Conservation (phyloP, 1,284 basidiomycete species). For the Ceratobasidium sp. region DNA sequence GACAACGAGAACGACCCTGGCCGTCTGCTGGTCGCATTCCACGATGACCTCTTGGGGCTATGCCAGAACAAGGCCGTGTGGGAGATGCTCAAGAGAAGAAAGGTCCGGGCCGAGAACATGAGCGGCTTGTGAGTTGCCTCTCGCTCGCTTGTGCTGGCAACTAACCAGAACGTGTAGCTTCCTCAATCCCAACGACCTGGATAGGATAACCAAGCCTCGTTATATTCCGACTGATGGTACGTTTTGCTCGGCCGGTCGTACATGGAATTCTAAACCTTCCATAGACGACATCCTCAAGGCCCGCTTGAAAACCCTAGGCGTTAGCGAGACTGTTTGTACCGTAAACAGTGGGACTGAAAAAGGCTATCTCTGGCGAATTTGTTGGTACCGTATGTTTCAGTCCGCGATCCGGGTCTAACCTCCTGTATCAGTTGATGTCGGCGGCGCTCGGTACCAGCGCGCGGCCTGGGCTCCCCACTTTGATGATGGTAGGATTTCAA, state of each 20-base stretch:
- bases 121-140: conserved; percentile 75
- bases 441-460: conserved; percentile 46
- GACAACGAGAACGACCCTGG: conserved; percentile 70
- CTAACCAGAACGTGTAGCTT: conserved; percentile 63
- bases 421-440: conserved; percentile 43
- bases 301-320: conserved; percentile 78
- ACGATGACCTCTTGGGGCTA: conserved; percentile 71
- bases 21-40: conserved; percentile 72
- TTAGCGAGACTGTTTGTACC: conserved; percentile 78
- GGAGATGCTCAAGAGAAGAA: conserved; percentile 69
- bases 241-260: conserved; percentile 51
- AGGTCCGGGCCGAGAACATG: conserved; percentile 77
- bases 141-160: not conserved
- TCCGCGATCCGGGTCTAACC: conserved; percentile 1
- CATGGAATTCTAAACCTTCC: not conserved
- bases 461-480: conserved; percentile 86
- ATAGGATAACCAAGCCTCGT: conserved; percentile 79
- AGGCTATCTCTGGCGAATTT: conserved; percentile 79
- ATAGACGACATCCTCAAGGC: conserved; percentile 79
- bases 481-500: conserved; percentile 72
- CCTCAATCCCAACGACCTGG: conserved; percentile 71
- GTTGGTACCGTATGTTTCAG: conserved; percentile 36
- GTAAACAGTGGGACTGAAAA: conserved; percentile 54
- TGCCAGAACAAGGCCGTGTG: conserved; percentile 76
- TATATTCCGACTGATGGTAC: conserved; percentile 83